phyloP scores from a whole-genome alignment of 106 monocot species.

The Allium cepa region DNA sequence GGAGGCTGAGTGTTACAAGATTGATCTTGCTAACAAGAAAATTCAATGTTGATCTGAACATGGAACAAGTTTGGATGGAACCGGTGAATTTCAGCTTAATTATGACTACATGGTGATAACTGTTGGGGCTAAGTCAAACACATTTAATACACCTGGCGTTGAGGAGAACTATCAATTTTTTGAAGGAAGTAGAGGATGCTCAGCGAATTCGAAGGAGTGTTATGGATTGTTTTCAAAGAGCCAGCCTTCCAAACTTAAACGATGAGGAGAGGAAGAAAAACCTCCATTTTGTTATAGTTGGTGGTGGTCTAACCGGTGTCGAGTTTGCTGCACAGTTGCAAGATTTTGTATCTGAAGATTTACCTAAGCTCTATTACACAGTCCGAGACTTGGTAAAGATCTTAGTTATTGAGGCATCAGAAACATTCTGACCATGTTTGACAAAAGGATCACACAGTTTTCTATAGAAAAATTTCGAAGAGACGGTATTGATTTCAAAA shows the following conservation, averaged over 20 bases:
- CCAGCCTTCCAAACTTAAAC: slow-evolving; percentile 40
- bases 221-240: slow-evolving; percentile 52
- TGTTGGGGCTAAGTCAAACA: slow-evolving; percentile 46
- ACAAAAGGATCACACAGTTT: too few relatives aligned
- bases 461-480: too few relatives aligned
- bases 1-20: slow-evolving; percentile 21
- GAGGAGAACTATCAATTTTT: slow-evolving; percentile 54
- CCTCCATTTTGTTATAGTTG: slow-evolving; percentile 33
- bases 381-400: slow-evolving; percentile 37
- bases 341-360: slow-evolving; percentile 56
- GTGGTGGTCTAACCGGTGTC: slow-evolving; percentile 65
- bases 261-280: slow-evolving; percentile 47
- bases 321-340: slow-evolving; percentile 78
- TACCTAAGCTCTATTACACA: slow-evolving; percentile 39
- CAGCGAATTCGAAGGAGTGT: slow-evolving; percentile 42
- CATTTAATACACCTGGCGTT: slow-evolving; percentile 67
- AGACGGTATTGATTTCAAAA: too few relatives aligned
- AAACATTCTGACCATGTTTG: slow-evolving; percentile 49
- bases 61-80: slow-evolving; percentile 43
- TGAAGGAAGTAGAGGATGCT: slow-evolving; percentile 71
- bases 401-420: slow-evolving; percentile 42
- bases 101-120: slow-evolving; percentile 31
- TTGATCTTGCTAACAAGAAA: slow-evolving; percentile 24
- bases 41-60: slow-evolving; percentile 14
- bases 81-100: slow-evolving; percentile 44